Evolutionary conservation across 768 basidiomycete genomes (phyloP).

Genomic region (Mycena rebaudengoi): DNA sequence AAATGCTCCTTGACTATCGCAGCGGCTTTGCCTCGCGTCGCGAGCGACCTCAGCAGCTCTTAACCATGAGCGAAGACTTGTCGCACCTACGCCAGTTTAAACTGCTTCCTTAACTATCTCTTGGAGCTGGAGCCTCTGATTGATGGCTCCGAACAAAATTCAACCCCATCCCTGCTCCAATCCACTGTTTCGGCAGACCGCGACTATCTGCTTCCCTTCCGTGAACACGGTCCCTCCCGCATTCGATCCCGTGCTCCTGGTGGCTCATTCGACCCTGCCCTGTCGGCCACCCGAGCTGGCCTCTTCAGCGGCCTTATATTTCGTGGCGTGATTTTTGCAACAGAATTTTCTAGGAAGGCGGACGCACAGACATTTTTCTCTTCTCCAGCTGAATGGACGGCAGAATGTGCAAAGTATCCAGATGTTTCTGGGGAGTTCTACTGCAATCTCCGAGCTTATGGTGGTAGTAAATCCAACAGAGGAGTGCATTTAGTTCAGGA

Average conservation of each 20-base stretch:
- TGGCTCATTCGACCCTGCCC: not conserved
- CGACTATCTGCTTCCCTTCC: not conserved
- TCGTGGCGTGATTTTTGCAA: not conserved
- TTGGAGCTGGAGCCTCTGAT: conserved; percentile 3
- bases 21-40: too few species aligned
- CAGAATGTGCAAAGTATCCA: not conserved
- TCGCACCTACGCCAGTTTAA: not conserved
- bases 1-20: not conserved
- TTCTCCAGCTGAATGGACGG: not conserved
- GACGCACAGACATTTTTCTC: not conserved
- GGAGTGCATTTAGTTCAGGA: not conserved
- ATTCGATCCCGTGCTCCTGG: not conserved
- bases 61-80: not conserved
- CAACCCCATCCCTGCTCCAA: not conserved
- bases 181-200: not conserved
- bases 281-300: not conserved
- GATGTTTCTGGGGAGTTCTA: not conserved
- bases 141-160: not conserved
- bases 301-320: not conserved
- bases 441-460: not conserved
- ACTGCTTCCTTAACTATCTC: not conserved
- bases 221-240: not conserved
- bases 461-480: not conserved
- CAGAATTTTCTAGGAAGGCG: not conserved
- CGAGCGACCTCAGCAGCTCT: not conserved